Conservation (phyloP, 306 rosid species). For the Spatholobus suberectus region DNA sequence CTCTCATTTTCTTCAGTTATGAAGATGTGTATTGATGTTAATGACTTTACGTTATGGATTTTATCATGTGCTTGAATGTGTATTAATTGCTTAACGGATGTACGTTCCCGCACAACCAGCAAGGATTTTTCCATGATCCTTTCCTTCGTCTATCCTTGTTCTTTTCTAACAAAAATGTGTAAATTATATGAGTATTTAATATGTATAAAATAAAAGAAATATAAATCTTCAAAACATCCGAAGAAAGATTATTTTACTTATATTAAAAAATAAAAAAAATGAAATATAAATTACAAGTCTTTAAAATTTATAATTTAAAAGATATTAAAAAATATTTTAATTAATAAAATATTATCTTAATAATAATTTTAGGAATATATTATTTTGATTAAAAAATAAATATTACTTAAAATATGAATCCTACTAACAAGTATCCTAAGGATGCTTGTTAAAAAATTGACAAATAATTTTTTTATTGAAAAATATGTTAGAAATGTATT, state of each 20-base stretch:
- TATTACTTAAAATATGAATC: background rate
- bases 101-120: background rate
- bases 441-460: too few relatives aligned
- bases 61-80: background rate
- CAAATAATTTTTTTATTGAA: too few relatives aligned
- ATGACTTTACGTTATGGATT: background rate
- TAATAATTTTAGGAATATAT: background rate
- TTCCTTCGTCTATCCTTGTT: background rate
- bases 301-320: background rate
- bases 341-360: background rate
- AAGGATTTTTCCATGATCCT: background rate
- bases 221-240: background rate
- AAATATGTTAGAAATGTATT: too few relatives aligned
- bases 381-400: background rate
- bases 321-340: background rate
- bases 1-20: constrained; percentile 33
- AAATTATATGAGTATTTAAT: background rate
- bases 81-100: background rate
- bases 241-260: background rate
- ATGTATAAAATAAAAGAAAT: background rate
- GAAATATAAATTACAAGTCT: background rate
- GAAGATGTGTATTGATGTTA: constrained; percentile 28
- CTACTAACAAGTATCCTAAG: too few relatives aligned
- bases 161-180: background rate
- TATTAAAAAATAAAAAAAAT: background rate